phyloP scores from a whole-genome alignment of 2,329 filamentous ascomycete species.

The Elsinoe perseae region DNA sequence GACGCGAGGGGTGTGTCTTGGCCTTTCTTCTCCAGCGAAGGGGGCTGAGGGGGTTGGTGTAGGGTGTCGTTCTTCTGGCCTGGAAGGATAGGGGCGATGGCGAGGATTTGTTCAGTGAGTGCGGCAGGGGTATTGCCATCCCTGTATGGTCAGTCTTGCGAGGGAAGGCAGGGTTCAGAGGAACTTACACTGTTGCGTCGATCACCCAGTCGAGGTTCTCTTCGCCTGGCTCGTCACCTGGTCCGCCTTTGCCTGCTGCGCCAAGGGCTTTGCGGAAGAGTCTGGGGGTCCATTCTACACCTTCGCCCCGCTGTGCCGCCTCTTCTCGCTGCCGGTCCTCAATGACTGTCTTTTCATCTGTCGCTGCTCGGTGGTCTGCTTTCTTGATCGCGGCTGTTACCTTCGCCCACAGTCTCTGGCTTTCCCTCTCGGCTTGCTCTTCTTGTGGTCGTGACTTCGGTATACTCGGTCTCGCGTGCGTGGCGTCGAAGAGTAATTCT shows the following conservation, averaged over 20 bases:
- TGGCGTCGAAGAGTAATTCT: slow-evolving; percentile 82
- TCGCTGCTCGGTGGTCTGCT: slow-evolving; percentile 79
- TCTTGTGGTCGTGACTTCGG: slow-evolving; percentile 67
- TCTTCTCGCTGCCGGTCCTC: slow-evolving; percentile 89
- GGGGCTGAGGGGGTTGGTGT: slow-evolving; percentile 30
- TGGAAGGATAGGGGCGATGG: slow-evolving; percentile 75
- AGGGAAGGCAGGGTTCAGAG: slow-evolving; percentile 14
- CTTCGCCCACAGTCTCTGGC: slow-evolving; percentile 75
- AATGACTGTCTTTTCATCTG: slow-evolving; percentile 91
- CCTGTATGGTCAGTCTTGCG: slow-evolving; percentile 33
- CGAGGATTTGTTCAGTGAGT: slow-evolving; percentile 66
- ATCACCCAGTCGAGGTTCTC: slow-evolving; percentile 95
- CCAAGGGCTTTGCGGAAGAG: slow-evolving; percentile 71
- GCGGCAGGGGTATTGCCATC: slow-evolving; percentile 61
- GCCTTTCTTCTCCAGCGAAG: slow-evolving; percentile 8
- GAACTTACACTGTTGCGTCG: slow-evolving; percentile 69
- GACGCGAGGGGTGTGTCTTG: slow-evolving; percentile 1
- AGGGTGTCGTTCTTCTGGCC: slow-evolving; percentile 63
- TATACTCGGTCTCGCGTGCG: slow-evolving; percentile 64
- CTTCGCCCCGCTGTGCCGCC: slow-evolving; percentile 67
- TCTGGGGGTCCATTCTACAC: slow-evolving; percentile 80
- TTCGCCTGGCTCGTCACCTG: slow-evolving; percentile 62
- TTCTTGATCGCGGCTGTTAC: slow-evolving; percentile 76
- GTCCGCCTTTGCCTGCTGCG: slow-evolving; percentile 53
- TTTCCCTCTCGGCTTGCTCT: slow-evolving; percentile 86